Evolutionary conservation across 2,329 filamentous ascomycete species (phyloP), one percentile per base, ranked within the genome.

Genomic region (Leptosphaerulina australis): DNA sequence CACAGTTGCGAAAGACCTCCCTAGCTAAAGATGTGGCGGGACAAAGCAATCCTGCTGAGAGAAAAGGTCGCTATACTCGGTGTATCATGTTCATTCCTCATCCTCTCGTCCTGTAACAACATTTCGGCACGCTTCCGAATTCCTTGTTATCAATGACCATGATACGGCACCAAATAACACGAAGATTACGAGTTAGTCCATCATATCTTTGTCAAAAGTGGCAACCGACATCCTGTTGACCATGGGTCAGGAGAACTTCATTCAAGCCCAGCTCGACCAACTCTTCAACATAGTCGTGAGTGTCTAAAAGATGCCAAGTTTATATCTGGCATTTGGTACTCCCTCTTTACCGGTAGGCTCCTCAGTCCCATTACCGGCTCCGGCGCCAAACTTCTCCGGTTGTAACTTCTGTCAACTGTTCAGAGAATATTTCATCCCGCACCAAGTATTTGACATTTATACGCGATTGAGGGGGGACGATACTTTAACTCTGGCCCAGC

Each of bases 81-180:
- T 69, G 67, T 67, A 69, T 67, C 57, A n/a, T 62, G 51, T 38
- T 43, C 38, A 44, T 38, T 41, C 35, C 33, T 43, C 50, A 41
- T 25, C 34, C 33, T 45, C 35, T 29, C 21, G 39, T 50, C 45
- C 53, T 68, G 58, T 66, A 62, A 66, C 62, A 48, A 18, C 40
- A 45, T 35, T 50, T 44, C 43, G 40, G 29, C 24, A 50, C 17
- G 25, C 21, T 30, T 26, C 43, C 43, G 29, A 35, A 36, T 39
- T 37, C 10, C 34, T 14, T 28, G 26, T 35, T 14, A 26, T 26
- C 24, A 48, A 43, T 35, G 28, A 56, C 11, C 2, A 39, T 45
- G 44, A 34, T 36, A 39, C 49, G 39, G 18, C 47, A 31, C 41
- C 11, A 20, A 26, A 35, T 17, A 21, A 22, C 21, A 22, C 22